Conservation (phyloP, 2,329 filamentous ascomycete species). For the Cercospora zeae-maydis region DNA sequence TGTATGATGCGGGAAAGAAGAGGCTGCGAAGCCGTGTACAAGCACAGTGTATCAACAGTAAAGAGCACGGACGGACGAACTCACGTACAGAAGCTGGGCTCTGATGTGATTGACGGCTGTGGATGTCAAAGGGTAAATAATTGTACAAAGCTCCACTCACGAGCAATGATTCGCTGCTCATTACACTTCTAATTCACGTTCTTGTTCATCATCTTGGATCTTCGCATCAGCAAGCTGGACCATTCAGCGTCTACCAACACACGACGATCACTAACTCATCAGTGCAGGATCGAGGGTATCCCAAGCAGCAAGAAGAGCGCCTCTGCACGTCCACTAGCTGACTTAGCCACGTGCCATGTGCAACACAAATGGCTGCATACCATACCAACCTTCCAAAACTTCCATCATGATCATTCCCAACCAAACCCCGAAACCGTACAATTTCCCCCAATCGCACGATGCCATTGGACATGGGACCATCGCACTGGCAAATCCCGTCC, state of each 20-base stretch:
- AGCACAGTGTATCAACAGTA: conserved; percentile 4
- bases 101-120: neutral
- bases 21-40: conserved; percentile 5
- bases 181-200: neutral
- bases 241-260: too few relatives aligned
- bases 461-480: neutral
- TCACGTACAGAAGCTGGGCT: neutral
- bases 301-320: too few relatives aligned
- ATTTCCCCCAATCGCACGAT: neutral
- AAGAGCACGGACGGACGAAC: neutral
- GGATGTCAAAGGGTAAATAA: neutral
- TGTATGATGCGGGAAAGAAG: conserved; percentile 27
- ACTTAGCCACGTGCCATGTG: too few relatives aligned
- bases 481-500: neutral
- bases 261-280: too few relatives aligned
- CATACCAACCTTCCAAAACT: too few relatives aligned
- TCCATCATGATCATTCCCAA: neutral
- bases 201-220: too few relatives aligned
- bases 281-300: too few relatives aligned
- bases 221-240: too few relatives aligned
- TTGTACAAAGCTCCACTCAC: conserved; percentile 8
- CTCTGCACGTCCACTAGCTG: too few relatives aligned
- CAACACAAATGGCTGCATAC: too few relatives aligned
- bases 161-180: neutral
- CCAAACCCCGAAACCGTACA: neutral